Percentiles rank a stretch among this genome's conserved stretches.
Evolutionary conservation across 352 stramenopile genomes (phyloP).

Genomic region (Elongisporangium anandrum): DNA sequence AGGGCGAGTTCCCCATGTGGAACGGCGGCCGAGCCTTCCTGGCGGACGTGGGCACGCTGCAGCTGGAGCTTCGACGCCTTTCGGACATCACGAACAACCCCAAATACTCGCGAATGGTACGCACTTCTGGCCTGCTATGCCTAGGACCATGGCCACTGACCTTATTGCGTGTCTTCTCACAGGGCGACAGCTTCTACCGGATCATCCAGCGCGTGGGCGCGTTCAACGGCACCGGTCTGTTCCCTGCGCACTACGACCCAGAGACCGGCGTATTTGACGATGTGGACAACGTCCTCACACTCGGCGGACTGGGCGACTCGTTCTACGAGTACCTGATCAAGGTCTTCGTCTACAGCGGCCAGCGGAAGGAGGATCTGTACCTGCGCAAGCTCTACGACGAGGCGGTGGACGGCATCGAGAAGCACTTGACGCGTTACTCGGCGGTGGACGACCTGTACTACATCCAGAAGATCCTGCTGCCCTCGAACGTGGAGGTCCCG

Average conservation of each 20-base stretch:
- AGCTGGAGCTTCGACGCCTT: slow-evolving; percentile 57
- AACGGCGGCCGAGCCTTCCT: slow-evolving; percentile 17
- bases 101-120: slow-evolving; percentile 35
- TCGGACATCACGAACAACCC: slow-evolving; percentile 43
- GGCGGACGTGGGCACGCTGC: slow-evolving; percentile 64
- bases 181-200: slow-evolving; percentile 51
- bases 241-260: slow-evolving; percentile 57
- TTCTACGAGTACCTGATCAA: slow-evolving; percentile 98
- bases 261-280: background rate
- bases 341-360: slow-evolving; percentile 90
- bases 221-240: slow-evolving; percentile 61
- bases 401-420: slow-evolving; percentile 85
- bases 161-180: slow-evolving; percentile 5
- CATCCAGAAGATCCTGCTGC: slow-evolving; percentile 25
- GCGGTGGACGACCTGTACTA: slow-evolving; percentile 29
- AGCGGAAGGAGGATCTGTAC: slow-evolving; percentile 31
- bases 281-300: slow-evolving; percentile 10
- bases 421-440: slow-evolving; percentile 65
- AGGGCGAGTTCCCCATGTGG: too few relatives aligned
- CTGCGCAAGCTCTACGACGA: slow-evolving; percentile 85
- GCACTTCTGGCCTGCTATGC: background rate
- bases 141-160: background rate
- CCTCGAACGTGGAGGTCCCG: slow-evolving; percentile 36
- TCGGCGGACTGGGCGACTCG: slow-evolving; percentile 91
- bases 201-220: slow-evolving; percentile 39